Evolutionary conservation across 2,329 filamentous ascomycete species (phyloP).

Genomic region (Cladorrhinum sp.): DNA sequence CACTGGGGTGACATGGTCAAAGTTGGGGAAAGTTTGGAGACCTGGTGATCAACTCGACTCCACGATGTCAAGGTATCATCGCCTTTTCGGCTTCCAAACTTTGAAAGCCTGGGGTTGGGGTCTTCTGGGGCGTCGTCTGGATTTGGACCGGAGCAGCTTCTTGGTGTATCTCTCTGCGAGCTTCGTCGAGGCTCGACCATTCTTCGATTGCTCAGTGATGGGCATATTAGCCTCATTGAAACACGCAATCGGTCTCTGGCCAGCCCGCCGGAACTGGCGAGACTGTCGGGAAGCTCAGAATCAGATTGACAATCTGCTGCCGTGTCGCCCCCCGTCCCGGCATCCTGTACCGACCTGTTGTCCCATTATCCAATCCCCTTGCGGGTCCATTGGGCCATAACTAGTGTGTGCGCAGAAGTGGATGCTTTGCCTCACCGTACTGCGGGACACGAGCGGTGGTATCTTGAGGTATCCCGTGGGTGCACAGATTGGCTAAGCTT

Average conservation of each 20-base stretch:
- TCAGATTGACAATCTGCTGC: conserved; percentile 25
- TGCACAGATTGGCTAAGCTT: conserved; percentile 27
- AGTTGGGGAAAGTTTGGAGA: conserved; percentile 27
- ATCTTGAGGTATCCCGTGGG: conserved; percentile 7
- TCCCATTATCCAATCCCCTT: not conserved
- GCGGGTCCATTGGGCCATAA: conserved; percentile 2
- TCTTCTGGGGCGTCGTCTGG: not conserved
- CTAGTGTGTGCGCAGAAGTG: conserved; percentile 25
- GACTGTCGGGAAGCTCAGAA: conserved; percentile 17
- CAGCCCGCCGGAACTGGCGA: conserved; percentile 18
- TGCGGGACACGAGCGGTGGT: conserved; percentile 7
- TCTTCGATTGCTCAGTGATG: not conserved
- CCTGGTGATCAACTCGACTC: conserved; percentile 19
- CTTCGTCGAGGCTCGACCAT: not conserved
- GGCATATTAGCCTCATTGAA: conserved; percentile 24
- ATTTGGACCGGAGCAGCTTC: not conserved
- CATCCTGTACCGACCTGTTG: conserved; percentile 1
- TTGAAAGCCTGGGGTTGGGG: not conserved
- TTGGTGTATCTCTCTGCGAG: not conserved
- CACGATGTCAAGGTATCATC: conserved; percentile 14
- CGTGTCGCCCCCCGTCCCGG: conserved; percentile 19
- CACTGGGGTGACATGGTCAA: conserved; percentile 13
- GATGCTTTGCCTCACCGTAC: conserved; percentile 22
- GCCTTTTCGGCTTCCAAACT: not conserved
- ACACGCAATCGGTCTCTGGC: conserved; percentile 13